A percentile compares a stretch with the other conserved stretches of the same genome.
Evolutionary conservation across 2,329 filamentous ascomycete genomes (phyloP).

Genomic region (Fusarium zealandicum): DNA sequence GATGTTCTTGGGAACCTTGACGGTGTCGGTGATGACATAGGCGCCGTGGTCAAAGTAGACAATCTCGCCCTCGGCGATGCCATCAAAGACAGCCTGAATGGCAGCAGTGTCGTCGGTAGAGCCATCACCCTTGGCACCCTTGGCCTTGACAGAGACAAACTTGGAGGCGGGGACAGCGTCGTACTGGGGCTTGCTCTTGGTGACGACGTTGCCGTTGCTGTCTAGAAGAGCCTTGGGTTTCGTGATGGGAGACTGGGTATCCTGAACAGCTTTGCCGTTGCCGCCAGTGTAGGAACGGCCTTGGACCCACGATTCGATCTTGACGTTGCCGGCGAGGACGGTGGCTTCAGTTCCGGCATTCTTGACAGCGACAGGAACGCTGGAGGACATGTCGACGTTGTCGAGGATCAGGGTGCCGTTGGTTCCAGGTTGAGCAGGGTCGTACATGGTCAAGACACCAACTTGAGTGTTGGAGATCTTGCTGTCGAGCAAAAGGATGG

Average conservation of each 20-base stretch:
- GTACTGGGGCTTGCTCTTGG: constrained; percentile 90
- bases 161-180: constrained; percentile 67
- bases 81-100: constrained; percentile 80
- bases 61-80: constrained; percentile 67
- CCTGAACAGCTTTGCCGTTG: constrained; percentile 64
- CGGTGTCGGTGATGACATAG: constrained; percentile 73
- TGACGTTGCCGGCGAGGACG: constrained; percentile 73
- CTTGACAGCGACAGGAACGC: constrained; percentile 71
- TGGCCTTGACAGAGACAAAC: constrained; percentile 84
- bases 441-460: constrained; percentile 80
- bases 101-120: constrained; percentile 84
- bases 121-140: constrained; percentile 88
- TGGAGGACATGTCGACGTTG: constrained; percentile 82
- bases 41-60: constrained; percentile 80
- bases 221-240: constrained; percentile 75
- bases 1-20: constrained; percentile 78
- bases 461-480: constrained; percentile 76
- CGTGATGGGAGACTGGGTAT: constrained; percentile 56
- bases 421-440: constrained; percentile 64
- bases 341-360: constrained; percentile 61
- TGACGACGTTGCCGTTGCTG: constrained; percentile 73
- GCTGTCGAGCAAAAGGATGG: constrained; percentile 78
- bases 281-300: constrained; percentile 73
- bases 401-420: constrained; percentile 86
- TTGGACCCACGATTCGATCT: constrained; percentile 78